Conservation (phyloP, 2,329 filamentous ascomycete genomes). For the Trichoderma guizhouense region DNA sequence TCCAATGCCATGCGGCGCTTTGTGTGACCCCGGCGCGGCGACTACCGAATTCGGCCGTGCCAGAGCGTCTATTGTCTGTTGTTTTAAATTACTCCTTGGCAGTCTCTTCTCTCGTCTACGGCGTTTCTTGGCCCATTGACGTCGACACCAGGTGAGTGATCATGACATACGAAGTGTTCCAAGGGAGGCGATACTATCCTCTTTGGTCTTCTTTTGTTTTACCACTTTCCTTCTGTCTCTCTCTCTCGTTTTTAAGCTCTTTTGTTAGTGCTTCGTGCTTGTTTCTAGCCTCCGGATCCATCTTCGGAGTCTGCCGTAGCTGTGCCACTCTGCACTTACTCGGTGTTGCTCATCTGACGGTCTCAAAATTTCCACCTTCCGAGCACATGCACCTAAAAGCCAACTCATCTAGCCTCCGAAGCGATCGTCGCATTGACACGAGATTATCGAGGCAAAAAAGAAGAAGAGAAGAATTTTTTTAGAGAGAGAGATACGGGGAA, state of each 20-base stretch:
- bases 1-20: not conserved
- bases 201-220: not conserved
- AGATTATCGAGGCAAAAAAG: not conserved
- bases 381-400: not conserved
- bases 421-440: not conserved
- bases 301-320: not conserved
- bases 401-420: not conserved
- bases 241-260: not conserved
- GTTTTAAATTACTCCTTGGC: conserved; percentile 1
- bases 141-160: not conserved
- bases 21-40: conserved; percentile 1
- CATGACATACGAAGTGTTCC: not conserved
- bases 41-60: not conserved
- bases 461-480: not conserved
- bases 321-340: not conserved
- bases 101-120: not conserved
- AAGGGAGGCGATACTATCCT: not conserved
- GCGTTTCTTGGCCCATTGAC: not conserved
- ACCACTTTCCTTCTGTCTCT: not conserved
- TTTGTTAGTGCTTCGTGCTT: not conserved
- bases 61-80: not conserved
- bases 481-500: not conserved
- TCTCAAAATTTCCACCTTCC: not conserved
- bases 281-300: not conserved
- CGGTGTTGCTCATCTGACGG: not conserved